Percentiles rank a stretch among this genome's conserved stretches.
These are phyloP conservation scores for Ascodesmis nigricans DNA, from an alignment of 495 filamentous ascomycete genomes.

Conservation along the genomic window DNA sequence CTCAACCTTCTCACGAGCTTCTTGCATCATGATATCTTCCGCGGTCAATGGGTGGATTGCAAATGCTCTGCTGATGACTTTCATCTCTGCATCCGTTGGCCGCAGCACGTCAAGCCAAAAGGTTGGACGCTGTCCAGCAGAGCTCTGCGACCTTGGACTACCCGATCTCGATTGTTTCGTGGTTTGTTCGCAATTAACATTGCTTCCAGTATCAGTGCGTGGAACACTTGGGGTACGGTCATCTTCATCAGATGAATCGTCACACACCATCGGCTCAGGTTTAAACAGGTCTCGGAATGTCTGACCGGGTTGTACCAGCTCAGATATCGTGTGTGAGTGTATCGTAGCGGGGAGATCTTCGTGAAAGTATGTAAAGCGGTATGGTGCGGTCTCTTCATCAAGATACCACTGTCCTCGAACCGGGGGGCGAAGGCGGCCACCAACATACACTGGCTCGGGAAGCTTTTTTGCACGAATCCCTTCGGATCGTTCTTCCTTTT, in stretches of 20 bases:
- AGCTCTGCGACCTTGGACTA: too few species aligned
- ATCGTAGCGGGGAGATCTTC: constrained; percentile 87
- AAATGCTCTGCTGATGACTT: constrained; percentile 74
- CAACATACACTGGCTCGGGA: constrained; percentile 76
- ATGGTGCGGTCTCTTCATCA: constrained; percentile 74
- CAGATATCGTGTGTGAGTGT: constrained; percentile 83
- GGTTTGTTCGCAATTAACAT: too few species aligned
- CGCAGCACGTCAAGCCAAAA: constrained; percentile 79
- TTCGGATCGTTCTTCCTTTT: constrained; percentile 76
- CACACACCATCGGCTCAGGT: constrained; percentile 43
- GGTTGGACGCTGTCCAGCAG: constrained; percentile 18
- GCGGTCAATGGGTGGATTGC: constrained; percentile 80
- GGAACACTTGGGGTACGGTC: constrained; percentile 30
- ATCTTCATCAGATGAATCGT: constrained; percentile 39
- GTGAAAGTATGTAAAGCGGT: constrained; percentile 95
- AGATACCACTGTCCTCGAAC: constrained; percentile 62
- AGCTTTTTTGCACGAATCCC: constrained; percentile 78
- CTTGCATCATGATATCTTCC: constrained; percentile 84
- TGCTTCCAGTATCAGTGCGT: constrained; percentile 16
- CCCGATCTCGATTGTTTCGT: too few species aligned
- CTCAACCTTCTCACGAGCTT: constrained; percentile 94
- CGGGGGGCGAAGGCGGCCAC: constrained; percentile 58
- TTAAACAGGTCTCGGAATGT: constrained; percentile 71
- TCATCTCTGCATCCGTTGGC: constrained; percentile 71
- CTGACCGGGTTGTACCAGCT: constrained; percentile 62